Percentiles rank a stretch among this genome's conserved stretches.
phyloP scores from a whole-genome alignment of 1,284 basidiomycete genomes.

The Phellinidium pouzarii region DNA sequence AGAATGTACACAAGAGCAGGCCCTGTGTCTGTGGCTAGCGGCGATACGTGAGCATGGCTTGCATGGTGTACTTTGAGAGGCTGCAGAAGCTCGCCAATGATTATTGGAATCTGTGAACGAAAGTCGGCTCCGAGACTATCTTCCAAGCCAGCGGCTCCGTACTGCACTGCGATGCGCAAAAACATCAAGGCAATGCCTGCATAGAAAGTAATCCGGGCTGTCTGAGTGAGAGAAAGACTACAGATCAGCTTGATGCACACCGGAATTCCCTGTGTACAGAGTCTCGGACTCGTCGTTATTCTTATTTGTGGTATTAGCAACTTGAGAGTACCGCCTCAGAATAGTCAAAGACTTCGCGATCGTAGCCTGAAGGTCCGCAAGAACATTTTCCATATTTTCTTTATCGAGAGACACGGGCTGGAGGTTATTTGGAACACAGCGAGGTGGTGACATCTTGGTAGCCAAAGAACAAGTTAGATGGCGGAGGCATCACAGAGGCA shows the following conservation, averaged over 20 bases:
- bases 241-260: background rate
- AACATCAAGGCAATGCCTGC: slow-evolving; percentile 16
- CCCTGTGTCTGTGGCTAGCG: slow-evolving; percentile 11
- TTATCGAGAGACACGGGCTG: slow-evolving; percentile 3
- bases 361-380: slow-evolving; percentile 2
- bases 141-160: slow-evolving; percentile 8
- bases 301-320: background rate
- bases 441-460: slow-evolving; percentile 2
- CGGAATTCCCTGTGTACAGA: slow-evolving; percentile 14
- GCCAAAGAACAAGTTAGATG: background rate
- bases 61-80: background rate
- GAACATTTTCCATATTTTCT: background rate
- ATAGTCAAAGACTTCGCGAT: slow-evolving; percentile 2
- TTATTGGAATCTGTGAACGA: slow-evolving; percentile 3
- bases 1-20: slow-evolving; percentile 12
- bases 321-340: background rate
- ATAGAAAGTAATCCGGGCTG: background rate
- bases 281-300: background rate
- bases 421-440: slow-evolving; percentile 7
- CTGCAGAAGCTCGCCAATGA: slow-evolving; percentile 3
- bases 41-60: slow-evolving; percentile 7
- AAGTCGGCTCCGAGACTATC: background rate
- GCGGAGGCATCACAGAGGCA: background rate
- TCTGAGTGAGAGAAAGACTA: background rate
- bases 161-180: slow-evolving; percentile 12